Conservation (phyloP, 208 protist species). For the Crithidia mellificae region DNA sequence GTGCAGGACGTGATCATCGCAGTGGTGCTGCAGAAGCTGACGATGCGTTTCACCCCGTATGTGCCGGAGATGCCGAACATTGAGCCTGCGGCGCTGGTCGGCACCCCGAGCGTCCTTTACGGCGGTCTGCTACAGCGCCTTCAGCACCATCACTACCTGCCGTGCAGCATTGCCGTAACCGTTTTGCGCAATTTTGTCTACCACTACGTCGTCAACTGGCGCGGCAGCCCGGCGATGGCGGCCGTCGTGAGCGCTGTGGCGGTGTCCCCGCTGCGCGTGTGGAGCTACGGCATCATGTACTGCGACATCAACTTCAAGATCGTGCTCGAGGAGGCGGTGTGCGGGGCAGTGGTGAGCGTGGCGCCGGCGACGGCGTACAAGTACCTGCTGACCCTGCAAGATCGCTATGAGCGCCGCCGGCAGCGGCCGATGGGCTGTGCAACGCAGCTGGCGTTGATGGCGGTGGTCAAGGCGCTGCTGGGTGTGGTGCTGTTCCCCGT, state of each 20-base stretch:
- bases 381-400: conserved; percentile 36
- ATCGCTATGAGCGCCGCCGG: conserved; percentile 40
- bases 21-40: conserved; percentile 48
- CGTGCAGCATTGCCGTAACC: conserved; percentile 29
- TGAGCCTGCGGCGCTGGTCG: conserved; percentile 21
- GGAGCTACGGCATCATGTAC: conserved; percentile 65
- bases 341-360: conserved; percentile 44
- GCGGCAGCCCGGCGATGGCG: conserved; percentile 39
- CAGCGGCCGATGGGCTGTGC: conserved; percentile 31
- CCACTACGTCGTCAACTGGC: conserved; percentile 41
- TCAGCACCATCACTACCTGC: conserved; percentile 42
- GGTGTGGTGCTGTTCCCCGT: conserved; percentile 65
- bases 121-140: conserved; percentile 22
- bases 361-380: conserved; percentile 50
- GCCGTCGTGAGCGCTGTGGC: conserved; percentile 39
- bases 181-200: conserved; percentile 68
- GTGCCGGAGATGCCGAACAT: conserved; percentile 18
- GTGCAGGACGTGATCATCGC: conserved; percentile 66
- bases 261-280: conserved; percentile 61
- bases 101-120: conserved; percentile 26
- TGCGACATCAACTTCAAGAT: conserved; percentile 65
- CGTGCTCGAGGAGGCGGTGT: conserved; percentile 64
- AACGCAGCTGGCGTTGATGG: conserved; percentile 46
- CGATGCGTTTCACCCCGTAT: conserved; percentile 58
- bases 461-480: conserved; percentile 54